Conservation (phyloP, 2,329 filamentous ascomycete species). For the Tolypocladium sp. region DNA sequence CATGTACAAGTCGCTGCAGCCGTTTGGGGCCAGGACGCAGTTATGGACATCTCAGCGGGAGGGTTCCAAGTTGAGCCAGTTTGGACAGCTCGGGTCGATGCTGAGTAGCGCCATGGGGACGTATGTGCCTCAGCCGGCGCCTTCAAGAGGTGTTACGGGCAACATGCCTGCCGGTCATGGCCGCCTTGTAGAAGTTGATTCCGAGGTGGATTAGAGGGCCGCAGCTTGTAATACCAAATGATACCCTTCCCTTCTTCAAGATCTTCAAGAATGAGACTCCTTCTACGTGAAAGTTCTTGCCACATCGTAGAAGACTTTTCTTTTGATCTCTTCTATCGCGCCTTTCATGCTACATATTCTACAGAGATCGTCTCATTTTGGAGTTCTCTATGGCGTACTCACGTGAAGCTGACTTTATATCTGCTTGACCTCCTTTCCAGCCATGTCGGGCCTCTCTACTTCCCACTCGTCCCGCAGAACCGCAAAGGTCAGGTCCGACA, state of each 20-base stretch:
- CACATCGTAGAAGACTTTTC: background rate
- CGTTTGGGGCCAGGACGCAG: constrained; percentile 36
- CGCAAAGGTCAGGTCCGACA: constrained; percentile 83
- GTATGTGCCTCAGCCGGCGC: constrained; percentile 8
- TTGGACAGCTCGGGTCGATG: constrained; percentile 39
- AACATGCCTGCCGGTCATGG: constrained; percentile 9
- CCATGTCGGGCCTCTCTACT: constrained; percentile 80
- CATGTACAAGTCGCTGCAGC: constrained; percentile 29
- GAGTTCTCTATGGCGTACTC: background rate
- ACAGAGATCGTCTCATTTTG: background rate
- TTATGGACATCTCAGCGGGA: constrained; percentile 27
- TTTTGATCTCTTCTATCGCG: background rate
- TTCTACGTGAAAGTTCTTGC: background rate
- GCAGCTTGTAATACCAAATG: constrained; percentile 8
- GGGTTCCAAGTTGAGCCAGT: constrained; percentile 26
- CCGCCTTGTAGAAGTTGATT: constrained; percentile 23
- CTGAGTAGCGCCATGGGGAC: constrained; percentile 24
- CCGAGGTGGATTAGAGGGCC: constrained; percentile 21
- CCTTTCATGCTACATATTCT: background rate
- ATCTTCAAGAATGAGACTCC: background rate
- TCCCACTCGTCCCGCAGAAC: constrained; percentile 91
- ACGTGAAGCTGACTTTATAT: constrained; percentile 45
- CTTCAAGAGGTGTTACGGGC: constrained; percentile 3
- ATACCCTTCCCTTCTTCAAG: constrained; percentile 4
- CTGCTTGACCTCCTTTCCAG: constrained; percentile 77